These are phyloP conservation scores for Terfezia boudieri DNA, from an alignment of 495 filamentous ascomycete genomes.

Conservation along the genomic window DNA sequence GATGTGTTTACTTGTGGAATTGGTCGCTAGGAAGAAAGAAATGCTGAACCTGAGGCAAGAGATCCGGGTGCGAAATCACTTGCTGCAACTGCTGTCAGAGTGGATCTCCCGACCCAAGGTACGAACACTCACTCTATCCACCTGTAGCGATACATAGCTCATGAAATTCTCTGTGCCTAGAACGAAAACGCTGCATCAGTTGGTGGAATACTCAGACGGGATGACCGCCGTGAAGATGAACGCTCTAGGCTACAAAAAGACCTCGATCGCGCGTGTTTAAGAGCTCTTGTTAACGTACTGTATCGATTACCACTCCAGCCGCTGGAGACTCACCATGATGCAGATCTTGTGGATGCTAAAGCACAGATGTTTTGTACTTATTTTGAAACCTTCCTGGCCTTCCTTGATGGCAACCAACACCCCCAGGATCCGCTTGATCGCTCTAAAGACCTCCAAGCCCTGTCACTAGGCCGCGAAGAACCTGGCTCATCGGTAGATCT, in stretches of 20 bases:
- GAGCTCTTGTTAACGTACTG: slow-evolving; percentile 36
- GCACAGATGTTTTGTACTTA: slow-evolving; percentile 44
- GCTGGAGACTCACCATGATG: slow-evolving; percentile 37
- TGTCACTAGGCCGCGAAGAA: slow-evolving; percentile 24
- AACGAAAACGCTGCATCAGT: too few relatives aligned
- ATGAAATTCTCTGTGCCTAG: too few relatives aligned
- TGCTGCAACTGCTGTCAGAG: slow-evolving; percentile 38
- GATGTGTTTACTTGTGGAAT: slow-evolving; percentile 40
- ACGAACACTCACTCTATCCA: slow-evolving; percentile 18
- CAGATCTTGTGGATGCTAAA: slow-evolving; percentile 37
- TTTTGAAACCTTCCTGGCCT: slow-evolving; percentile 38
- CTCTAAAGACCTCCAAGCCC: slow-evolving; percentile 21
- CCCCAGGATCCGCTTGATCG: slow-evolving; percentile 18
- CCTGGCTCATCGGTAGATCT: slow-evolving; percentile 30
- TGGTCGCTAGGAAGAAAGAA: slow-evolving; percentile 40
- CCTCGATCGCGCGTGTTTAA: slow-evolving; percentile 38
- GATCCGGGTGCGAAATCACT: slow-evolving; percentile 39
- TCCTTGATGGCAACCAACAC: slow-evolving; percentile 32
- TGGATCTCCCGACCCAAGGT: slow-evolving; percentile 37
- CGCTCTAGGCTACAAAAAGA: slow-evolving; percentile 32
- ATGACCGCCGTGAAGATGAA: slow-evolving; percentile 23
- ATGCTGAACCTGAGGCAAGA: slow-evolving; percentile 42
- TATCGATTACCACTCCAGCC: slow-evolving; percentile 41
- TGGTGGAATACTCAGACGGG: not conserved
- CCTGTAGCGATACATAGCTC: not conserved